Conservation (phyloP, 2,329 filamentous ascomycete genomes). For the Ophiocordyceps camponoti-floridani region DNA sequence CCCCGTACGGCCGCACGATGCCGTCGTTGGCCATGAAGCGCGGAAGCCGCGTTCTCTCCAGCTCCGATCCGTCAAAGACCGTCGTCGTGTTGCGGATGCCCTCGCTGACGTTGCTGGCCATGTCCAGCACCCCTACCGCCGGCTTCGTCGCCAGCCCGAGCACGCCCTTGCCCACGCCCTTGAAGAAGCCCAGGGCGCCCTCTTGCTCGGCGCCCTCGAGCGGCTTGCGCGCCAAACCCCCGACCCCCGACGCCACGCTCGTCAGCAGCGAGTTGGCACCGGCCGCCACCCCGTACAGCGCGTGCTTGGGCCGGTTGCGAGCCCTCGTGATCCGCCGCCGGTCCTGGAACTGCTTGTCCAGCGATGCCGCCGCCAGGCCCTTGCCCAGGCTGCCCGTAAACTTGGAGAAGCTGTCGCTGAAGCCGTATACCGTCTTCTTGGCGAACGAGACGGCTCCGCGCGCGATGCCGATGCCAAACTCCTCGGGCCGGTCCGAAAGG, state of each 20-base stretch:
- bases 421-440: slow-evolving; percentile 96
- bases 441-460: slow-evolving; percentile 94
- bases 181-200: slow-evolving; percentile 85
- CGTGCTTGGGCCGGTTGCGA: slow-evolving; percentile 90
- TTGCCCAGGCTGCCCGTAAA: slow-evolving; percentile 96
- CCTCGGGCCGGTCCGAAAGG: slow-evolving; percentile 87
- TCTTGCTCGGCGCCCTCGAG: slow-evolving; percentile 93
- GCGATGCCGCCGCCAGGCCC: slow-evolving; percentile 80
- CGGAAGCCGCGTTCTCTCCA: slow-evolving; percentile 85
- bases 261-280: slow-evolving; percentile 90
- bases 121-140: slow-evolving; percentile 87
- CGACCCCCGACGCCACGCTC: slow-evolving; percentile 83
- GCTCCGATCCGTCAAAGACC: slow-evolving; percentile 85
- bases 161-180: slow-evolving; percentile 89
- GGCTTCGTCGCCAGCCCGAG: slow-evolving; percentile 93
- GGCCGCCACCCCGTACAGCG: slow-evolving; percentile 85
- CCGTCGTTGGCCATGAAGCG: slow-evolving; percentile 87
- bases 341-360: slow-evolving; percentile 98
- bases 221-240: slow-evolving; percentile 81
- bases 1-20: slow-evolving; percentile 83
- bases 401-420: slow-evolving; percentile 94
- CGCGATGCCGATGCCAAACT: slow-evolving; percentile 85
- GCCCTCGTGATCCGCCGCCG: slow-evolving; percentile 83
- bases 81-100: slow-evolving; percentile 98
- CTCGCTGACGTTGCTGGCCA: slow-evolving; percentile 92